Evolutionary conservation across 2,329 filamentous ascomycete species (phyloP), one percentile per base, ranked within the genome.

Genomic region (Didymella segeticola): DNA sequence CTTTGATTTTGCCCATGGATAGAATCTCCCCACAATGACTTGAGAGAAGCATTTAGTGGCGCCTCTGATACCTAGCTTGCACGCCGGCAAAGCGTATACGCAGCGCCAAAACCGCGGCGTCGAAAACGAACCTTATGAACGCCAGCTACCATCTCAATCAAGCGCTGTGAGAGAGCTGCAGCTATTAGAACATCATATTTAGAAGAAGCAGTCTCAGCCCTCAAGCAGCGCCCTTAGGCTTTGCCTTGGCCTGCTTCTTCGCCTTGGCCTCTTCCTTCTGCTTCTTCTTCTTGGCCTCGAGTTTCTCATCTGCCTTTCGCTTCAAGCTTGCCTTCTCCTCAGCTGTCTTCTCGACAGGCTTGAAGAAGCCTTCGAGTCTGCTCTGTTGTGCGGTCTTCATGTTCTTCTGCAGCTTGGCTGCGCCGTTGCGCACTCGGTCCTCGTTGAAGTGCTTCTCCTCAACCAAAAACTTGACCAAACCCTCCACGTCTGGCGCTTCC

Each of bases 381-480:
- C 90, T 89, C 78, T 99, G 95, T 75, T 98, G 95, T 23, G 89
- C 89, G 42, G 84, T 89, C 83, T 96, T 97, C 61, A 96, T 80
- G 66, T 92, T 95, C 83, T 98, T 99, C 73, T 90, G 85, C 53
- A 99, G 78, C 50, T 91, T 86, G 2, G 86, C 83, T 0, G 90
- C 93, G 23, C 84, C 93, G 36, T 83, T 86, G 30, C 93, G 86
- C 8, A 99, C 95, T 15, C 95, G 85, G 71, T 99, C 95, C 73
- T 99, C 96, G 25, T 88, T 96, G 82, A 99, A 99, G 1, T 93
- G 95, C 79, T 99, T 99, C 71, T 98, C 95, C 5, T 86, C 86
- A 3, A 96, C 95, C 2, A 99, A 80, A 75, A 91, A 99, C 66
- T 95, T 85, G 59, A 99, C 85, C 0, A 99, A 84, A 0, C 91